Evolutionary conservation across 2,329 filamentous ascomycete species (phyloP), one percentile per base, ranked within the genome.

Genomic region (Grosmannia serpens): DNA sequence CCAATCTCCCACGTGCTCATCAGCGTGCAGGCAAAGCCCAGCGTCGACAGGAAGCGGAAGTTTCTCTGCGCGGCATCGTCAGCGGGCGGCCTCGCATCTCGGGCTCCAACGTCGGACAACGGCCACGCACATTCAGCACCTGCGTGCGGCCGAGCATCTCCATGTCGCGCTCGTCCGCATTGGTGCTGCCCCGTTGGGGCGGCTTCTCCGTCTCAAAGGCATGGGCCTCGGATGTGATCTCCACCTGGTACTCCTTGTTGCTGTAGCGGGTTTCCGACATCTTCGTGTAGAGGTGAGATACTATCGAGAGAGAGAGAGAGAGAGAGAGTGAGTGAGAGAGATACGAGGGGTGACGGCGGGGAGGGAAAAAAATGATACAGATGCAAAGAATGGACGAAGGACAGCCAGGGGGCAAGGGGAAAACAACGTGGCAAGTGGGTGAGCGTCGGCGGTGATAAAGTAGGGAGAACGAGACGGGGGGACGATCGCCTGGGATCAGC

Each of bases 1-100:
- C 73, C 69, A 44, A 74, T 72, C 65, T 82, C 80, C 80, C 79
- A 83, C 0, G 79, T 80, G 54, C 75, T 74, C 63, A 80, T 74
- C 41, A 79, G 70, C 26, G 78, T 76, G 61, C 76, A 77, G n/a
- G 75, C 74, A 60, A 81, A 80, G 7, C 77, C 77, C 15, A 81
- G 70, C 33, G 78, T 80, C 4, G 75, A 75, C 58, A 77, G 63
- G 63, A 77, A 76, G 11, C 73, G 71, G 63, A 80, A 81, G 65
- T 76, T 77, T 58, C 77, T 68, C 71, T 77, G 35, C 4, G 24
- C 38, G n/a, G n/a, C 41, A 27, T 27, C 46, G 24, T 26, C 46
- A 49, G 46, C 46, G 24, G 13, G 10, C 9, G 2, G 22, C 13
- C 11, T 2, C 46, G 4, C 9, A 6, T 4, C 8, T 11, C 4